phyloP scores from a whole-genome alignment of 805 yeast species.

The Metschnikowia reukaufii region DNA sequence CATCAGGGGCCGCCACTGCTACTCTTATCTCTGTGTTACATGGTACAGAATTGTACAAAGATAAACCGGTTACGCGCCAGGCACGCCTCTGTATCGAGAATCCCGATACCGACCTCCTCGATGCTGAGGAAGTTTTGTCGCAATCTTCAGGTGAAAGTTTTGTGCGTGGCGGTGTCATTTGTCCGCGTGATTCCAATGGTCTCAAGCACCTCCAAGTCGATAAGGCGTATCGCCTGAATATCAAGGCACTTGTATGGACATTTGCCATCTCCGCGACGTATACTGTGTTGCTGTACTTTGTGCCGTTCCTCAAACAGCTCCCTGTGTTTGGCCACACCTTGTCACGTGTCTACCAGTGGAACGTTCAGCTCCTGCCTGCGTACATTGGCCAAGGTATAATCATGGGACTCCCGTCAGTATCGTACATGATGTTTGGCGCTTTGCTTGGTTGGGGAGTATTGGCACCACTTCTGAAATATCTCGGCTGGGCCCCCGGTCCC shows the following conservation, averaged over 20 bases:
- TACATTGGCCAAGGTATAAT: slow-evolving; percentile 97
- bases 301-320: slow-evolving; percentile 64
- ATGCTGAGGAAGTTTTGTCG: background rate
- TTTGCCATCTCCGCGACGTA: slow-evolving; percentile 70
- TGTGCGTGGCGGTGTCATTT: slow-evolving; percentile 18
- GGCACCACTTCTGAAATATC: slow-evolving; percentile 71
- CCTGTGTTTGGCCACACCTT: slow-evolving; percentile 74
- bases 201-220: slow-evolving; percentile 7
- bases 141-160: slow-evolving; percentile 7
- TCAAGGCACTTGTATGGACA: slow-evolving; percentile 57
- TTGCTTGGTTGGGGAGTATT: slow-evolving; percentile 88
- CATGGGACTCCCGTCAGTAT: slow-evolving; percentile 91
- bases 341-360: slow-evolving; percentile 72
- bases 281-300: slow-evolving; percentile 68
- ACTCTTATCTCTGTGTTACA: slow-evolving; percentile 86
- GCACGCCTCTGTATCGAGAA: background rate
- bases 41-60: slow-evolving; percentile 55
- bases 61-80: slow-evolving; percentile 18
- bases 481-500: slow-evolving; percentile 87
- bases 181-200: slow-evolving; percentile 19
- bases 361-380: slow-evolving; percentile 94
- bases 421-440: slow-evolving; percentile 89
- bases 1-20: slow-evolving; percentile 96
- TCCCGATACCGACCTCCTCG: too few relatives aligned
- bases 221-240: slow-evolving; percentile 52